Evolutionary conservation across 2,329 filamentous ascomycete species (phyloP).

Genomic region (Graphilbum fragrans): DNA sequence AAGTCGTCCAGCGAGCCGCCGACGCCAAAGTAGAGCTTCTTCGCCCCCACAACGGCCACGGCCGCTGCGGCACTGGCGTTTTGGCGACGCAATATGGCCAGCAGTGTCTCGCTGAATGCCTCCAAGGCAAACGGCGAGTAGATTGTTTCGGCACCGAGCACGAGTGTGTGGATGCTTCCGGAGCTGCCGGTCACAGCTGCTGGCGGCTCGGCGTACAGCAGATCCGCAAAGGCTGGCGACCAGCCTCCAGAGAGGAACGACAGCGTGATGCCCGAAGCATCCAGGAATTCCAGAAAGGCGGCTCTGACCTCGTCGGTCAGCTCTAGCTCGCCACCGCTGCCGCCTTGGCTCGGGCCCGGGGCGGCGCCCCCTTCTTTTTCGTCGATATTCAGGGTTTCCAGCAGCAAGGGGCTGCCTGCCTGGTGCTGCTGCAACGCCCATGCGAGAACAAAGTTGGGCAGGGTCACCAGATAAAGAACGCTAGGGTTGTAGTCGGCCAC

Average conservation of each 20-base stretch:
- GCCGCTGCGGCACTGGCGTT: slow-evolving; percentile 27
- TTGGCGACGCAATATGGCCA: slow-evolving; percentile 42
- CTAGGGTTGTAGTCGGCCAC: slow-evolving; percentile 72
- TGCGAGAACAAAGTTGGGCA: slow-evolving; percentile 65
- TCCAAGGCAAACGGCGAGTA: slow-evolving; percentile 63
- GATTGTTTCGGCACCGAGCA: slow-evolving; percentile 72
- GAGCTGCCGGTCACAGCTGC: slow-evolving; percentile 2
- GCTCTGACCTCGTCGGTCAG: slow-evolving; percentile 43
- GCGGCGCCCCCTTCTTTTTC: slow-evolving; percentile 43
- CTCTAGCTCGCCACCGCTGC: slow-evolving; percentile 51
- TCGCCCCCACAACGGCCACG: slow-evolving; percentile 59
- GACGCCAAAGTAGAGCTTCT: slow-evolving; percentile 74
- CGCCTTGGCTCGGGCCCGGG: slow-evolving; percentile 24
- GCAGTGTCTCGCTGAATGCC: slow-evolving; percentile 56
- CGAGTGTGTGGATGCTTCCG: slow-evolving; percentile 27
- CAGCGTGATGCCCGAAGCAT: slow-evolving; percentile 37
- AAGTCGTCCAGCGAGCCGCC: slow-evolving; percentile 74
- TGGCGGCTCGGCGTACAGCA: slow-evolving; percentile 32
- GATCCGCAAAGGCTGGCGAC: slow-evolving; percentile 49
- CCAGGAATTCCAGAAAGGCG: slow-evolving; percentile 45
- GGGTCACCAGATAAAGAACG: slow-evolving; percentile 64
- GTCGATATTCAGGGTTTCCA: slow-evolving; percentile 34
- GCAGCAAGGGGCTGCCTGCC: slow-evolving; percentile 18
- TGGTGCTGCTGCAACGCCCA: slow-evolving; percentile 43
- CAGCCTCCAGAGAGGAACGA: slow-evolving; percentile 66